Conservation (phyloP, 257 asterid genomes). For the Solanum stenotomum region DNA sequence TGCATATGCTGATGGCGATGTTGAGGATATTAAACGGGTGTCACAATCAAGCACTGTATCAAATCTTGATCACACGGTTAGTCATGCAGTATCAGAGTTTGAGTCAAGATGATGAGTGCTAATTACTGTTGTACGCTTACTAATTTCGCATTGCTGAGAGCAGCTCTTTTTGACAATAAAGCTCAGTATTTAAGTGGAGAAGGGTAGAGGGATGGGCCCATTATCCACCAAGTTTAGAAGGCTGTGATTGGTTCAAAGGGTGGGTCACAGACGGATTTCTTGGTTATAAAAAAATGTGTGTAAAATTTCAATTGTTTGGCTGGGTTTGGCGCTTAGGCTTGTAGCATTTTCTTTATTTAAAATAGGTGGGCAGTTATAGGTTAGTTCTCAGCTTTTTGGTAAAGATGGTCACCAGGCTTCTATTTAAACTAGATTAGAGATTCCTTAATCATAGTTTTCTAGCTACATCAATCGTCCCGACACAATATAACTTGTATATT, state of each 20-base stretch:
- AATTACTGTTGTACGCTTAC: not conserved
- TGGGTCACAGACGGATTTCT: not conserved
- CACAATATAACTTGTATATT: not conserved
- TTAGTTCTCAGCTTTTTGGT: not conserved
- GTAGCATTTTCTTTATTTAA: not conserved
- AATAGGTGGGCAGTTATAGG: not conserved
- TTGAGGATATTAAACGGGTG: constrained; percentile 79
- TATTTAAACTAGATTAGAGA: not conserved
- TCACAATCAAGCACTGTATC: constrained; percentile 73
- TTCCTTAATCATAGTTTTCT: not conserved
- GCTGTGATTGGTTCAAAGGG: not conserved
- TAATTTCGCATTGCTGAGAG: not conserved
- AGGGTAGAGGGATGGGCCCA: fast-evolving
- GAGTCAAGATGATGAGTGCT: not conserved
- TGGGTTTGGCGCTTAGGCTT: not conserved
- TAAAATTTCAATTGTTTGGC: not conserved
- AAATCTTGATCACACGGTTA: constrained; percentile 81
- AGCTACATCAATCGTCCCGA: not conserved
- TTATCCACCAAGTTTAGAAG: not conserved
- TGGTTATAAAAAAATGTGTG: not conserved
- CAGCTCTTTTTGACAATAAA: not conserved
- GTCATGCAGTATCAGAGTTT: constrained; percentile 6
- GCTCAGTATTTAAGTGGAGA: not conserved
- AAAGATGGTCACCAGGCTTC: not conserved
- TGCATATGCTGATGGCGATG: constrained; percentile 83